Conservation (phyloP, 1,284 basidiomycete species). For the Sanghuangporus weigelae region DNA sequence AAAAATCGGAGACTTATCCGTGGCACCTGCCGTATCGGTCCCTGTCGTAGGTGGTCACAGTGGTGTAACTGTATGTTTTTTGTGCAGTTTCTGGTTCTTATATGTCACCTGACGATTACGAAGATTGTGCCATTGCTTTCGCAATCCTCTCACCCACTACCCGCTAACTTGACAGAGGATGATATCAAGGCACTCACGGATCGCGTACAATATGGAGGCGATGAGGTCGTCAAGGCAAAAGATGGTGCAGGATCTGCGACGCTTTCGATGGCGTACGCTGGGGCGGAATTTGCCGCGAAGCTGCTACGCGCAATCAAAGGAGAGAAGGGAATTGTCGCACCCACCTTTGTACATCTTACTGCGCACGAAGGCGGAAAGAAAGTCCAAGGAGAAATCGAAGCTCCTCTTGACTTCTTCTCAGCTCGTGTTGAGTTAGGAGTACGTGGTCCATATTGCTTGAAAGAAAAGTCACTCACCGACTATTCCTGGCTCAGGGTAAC, state of each 20-base stretch:
- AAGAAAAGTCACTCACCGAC: conserved; percentile 7
- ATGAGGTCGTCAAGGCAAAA: conserved; percentile 81
- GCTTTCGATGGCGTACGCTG: conserved; percentile 74
- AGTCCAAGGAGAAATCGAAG: conserved; percentile 55
- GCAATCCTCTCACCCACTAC: conserved; percentile 75
- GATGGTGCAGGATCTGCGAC: conserved; percentile 74
- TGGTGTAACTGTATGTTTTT: conserved; percentile 71
- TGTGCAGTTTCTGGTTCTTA: conserved; percentile 6
- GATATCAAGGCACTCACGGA: conserved; percentile 52
- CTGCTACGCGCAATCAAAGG: conserved; percentile 85
- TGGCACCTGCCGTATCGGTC: conserved; percentile 70
- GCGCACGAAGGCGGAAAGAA: conserved; percentile 72
- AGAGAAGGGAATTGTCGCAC: conserved; percentile 81
- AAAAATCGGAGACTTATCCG: conserved; percentile 56
- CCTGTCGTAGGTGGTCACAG: conserved; percentile 97
- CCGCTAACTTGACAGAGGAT: conserved; percentile 46
- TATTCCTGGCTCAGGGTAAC: conserved; percentile 43
- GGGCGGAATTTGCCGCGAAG: conserved; percentile 74
- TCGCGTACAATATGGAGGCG: conserved; percentile 76
- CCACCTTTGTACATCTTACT: conserved; percentile 80
- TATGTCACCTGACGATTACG: conserved; percentile 20
- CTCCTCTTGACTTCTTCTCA: conserved; percentile 74
- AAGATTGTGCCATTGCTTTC: conserved; percentile 95
- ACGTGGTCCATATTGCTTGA: conserved; percentile 27
- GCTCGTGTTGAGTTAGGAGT: conserved; percentile 82